These are phyloP conservation scores for Leucosporidium creatinivorum DNA, from an alignment of 768 basidiomycete genomes.

Conservation along the genomic window DNA sequence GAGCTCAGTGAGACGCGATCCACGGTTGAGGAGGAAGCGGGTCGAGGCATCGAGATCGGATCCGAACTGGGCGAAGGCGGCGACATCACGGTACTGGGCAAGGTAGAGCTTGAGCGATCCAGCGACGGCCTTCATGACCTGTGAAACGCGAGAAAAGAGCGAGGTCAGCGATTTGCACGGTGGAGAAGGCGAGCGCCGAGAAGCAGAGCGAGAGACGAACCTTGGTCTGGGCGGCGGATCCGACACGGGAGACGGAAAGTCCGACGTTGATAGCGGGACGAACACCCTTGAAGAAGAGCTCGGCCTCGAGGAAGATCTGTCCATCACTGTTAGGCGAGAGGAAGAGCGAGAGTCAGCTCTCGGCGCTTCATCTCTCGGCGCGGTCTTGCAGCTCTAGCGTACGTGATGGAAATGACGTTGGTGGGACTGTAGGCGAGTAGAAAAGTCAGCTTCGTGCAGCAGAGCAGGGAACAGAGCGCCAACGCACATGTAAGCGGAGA, in stretches of 20 bases:
- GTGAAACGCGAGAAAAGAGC: slow-evolving; percentile 42
- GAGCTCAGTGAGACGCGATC: slow-evolving; percentile 90
- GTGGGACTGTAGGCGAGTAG: slow-evolving; percentile 42
- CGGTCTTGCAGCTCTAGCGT: not conserved
- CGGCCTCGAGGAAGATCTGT: slow-evolving; percentile 94
- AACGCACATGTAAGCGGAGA: slow-evolving; percentile 90
- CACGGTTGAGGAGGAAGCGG: slow-evolving; percentile 92
- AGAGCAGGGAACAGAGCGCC: slow-evolving; percentile 4
- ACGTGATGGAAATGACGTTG: slow-evolving; percentile 95
- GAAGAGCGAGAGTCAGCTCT: not conserved
- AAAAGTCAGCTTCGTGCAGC: not conserved
- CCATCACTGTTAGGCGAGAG: slow-evolving; percentile 53
- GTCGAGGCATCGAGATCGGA: slow-evolving; percentile 99
- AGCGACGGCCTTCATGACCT: slow-evolving; percentile 99
- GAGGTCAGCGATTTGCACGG: slow-evolving; percentile 10
- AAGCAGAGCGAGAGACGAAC: slow-evolving; percentile 38
- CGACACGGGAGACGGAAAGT: slow-evolving; percentile 99
- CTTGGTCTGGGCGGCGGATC: slow-evolving; percentile 98
- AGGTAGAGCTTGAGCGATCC: slow-evolving; percentile 99
- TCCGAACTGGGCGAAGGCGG: slow-evolving; percentile 98
- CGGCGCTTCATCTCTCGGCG: not conserved
- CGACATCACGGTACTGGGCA: slow-evolving; percentile 99
- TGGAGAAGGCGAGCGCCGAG: not conserved
- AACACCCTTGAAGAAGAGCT: slow-evolving; percentile 99
- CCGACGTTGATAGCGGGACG: slow-evolving; percentile 99